Evolutionary conservation across 352 stramenopile genomes (phyloP), one percentile per base, ranked within the genome.

Genomic region (Phytophthora pinifolia): DNA sequence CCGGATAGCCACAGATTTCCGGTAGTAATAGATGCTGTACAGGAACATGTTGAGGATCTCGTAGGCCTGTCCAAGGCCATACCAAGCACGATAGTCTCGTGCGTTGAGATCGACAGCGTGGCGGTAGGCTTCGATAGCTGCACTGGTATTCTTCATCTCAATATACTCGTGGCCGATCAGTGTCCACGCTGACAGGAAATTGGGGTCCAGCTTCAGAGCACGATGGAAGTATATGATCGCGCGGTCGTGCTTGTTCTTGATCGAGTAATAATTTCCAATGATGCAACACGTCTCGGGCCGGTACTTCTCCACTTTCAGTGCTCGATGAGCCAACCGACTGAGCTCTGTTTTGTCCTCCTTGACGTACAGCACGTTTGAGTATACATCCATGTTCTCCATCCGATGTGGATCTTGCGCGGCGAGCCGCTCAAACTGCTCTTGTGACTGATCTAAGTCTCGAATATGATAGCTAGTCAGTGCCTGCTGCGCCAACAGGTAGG

Each of bases 1-100:
- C 2, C 96, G 89, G n/a, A 99, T 85, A 14, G 86, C 76, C 7
- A 96, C 90, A 7, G 96, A 96, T 70, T 98, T 98, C 46, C 94
- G 83, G 72, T 98, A 99, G 76, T 99, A 99, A 80, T 99, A 98
- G n/a, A 99, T 84, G 37, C 96, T 97, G 74, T 99, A 99, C 47
- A 98, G 80, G 50, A 94, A 92, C 95, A 99, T 98, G 65, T 98
- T 97, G 44, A 99, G 78, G 42, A 99, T 97, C 79, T 99, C 97
- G 74, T 99, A 99, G 0, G 94, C 96, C 70, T 99, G 97, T 0
- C 96, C 97, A 18, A 99, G 82, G 17, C 97, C 97, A 67, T 99
- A 99, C 97, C 97, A 99, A 13, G 97, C 97, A 30, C 96, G 83
- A 73, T 99, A 99, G 65, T 99, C 97, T 18, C 88, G 76, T 13